phyloP scores from a whole-genome alignment of 805 yeast species.

The Komagataella ulmi region DNA sequence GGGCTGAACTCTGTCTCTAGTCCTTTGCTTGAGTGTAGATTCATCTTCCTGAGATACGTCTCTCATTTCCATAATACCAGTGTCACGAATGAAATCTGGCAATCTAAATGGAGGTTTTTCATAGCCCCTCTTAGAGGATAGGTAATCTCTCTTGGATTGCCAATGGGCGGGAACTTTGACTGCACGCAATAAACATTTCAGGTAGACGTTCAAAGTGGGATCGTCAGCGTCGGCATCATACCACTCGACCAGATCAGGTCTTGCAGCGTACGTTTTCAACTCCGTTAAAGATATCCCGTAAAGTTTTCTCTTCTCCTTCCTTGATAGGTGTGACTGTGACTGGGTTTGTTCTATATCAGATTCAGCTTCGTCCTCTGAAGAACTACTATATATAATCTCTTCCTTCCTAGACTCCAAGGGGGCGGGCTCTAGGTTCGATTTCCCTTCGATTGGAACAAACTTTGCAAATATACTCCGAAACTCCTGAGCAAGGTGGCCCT shows the following conservation, averaged over 20 bases:
- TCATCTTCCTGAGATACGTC: slow-evolving; percentile 40
- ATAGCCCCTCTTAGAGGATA: slow-evolving; percentile 50
- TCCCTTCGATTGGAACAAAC: background rate
- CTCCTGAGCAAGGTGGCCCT: background rate
- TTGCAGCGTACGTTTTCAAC: slow-evolving; percentile 43
- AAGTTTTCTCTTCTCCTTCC: slow-evolving; percentile 35
- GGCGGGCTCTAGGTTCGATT: background rate
- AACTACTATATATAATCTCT: background rate
- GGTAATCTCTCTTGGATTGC: slow-evolving; percentile 65
- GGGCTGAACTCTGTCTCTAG: slow-evolving; percentile 80
- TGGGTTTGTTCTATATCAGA: slow-evolving; percentile 12
- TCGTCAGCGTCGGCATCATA: slow-evolving; percentile 75
- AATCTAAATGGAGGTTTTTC: slow-evolving; percentile 63
- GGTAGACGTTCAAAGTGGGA: slow-evolving; percentile 48
- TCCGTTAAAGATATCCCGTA: slow-evolving; percentile 53
- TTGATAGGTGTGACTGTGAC: slow-evolving; percentile 18
- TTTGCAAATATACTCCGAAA: background rate
- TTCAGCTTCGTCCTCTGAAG: slow-evolving; percentile 7
- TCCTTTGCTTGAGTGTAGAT: slow-evolving; percentile 51
- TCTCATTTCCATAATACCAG: slow-evolving; percentile 85
- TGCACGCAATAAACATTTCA: slow-evolving; percentile 53
- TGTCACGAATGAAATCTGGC: slow-evolving; percentile 65
- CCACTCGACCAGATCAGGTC: slow-evolving; percentile 79
- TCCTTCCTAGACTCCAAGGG: background rate
- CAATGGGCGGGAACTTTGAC: slow-evolving; percentile 80